Percentiles rank a stretch among this genome's conserved stretches.
These are phyloP conservation scores for Cytospora leucostoma DNA, from an alignment of 2,329 filamentous ascomycete species.

Conservation along the genomic window DNA sequence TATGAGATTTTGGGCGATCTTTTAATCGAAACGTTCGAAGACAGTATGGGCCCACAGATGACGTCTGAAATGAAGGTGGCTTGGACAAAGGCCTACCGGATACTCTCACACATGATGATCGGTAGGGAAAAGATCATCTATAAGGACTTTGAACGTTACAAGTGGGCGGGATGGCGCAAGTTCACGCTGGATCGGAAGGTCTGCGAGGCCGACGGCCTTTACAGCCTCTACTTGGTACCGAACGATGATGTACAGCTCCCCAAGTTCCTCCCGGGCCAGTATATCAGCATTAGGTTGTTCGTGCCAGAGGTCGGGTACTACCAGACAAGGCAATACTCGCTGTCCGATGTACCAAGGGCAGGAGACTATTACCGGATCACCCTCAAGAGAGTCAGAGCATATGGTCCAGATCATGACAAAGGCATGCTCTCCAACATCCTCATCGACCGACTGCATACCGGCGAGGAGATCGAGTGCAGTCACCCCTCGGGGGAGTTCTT, in stretches of 20 bases:
- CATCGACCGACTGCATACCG: conserved; percentile 59
- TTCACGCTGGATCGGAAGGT: conserved; percentile 65
- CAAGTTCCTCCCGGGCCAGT: conserved; percentile 66
- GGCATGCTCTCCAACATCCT: conserved; percentile 68
- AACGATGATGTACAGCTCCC: conserved; percentile 61
- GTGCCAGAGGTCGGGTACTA: conserved; percentile 56
- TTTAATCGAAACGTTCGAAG: conserved; percentile 63
- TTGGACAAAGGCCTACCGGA: conserved; percentile 68
- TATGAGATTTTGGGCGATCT: conserved; percentile 67
- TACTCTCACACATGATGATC: conserved; percentile 69
- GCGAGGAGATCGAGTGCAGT: conserved; percentile 61
- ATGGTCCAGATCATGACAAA: conserved; percentile 48
- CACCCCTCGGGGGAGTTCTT: conserved; percentile 62
- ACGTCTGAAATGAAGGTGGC: conserved; percentile 63
- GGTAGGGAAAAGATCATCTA: conserved; percentile 62
- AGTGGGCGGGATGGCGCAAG: conserved; percentile 65
- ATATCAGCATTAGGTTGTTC: conserved; percentile 60
- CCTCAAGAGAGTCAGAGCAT: conserved; percentile 62
- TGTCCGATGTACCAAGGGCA: conserved; percentile 60
- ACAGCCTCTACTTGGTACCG: conserved; percentile 65
- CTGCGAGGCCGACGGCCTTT: conserved; percentile 64
- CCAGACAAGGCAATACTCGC: conserved; percentile 69
- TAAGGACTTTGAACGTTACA: conserved; percentile 46
- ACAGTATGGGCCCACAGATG: conserved; percentile 62
- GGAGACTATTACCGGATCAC: conserved; percentile 63